These are phyloP conservation scores for Carallia brachiata DNA, from an alignment of 345 rosid species.

Conservation along the genomic window DNA sequence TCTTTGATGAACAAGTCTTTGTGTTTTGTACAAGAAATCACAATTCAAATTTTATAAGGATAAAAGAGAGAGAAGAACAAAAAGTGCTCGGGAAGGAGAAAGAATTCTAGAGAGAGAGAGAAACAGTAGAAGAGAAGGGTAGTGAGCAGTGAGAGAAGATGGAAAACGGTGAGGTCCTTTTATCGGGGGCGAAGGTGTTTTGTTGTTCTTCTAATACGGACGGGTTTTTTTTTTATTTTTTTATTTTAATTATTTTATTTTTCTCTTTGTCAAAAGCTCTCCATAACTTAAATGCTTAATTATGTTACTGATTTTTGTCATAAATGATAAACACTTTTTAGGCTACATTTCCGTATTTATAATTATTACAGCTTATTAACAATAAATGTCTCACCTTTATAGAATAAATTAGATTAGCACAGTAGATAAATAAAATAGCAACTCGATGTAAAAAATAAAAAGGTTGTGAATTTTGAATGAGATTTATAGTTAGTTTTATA, in stretches of 20 bases:
- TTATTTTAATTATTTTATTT: neutral
- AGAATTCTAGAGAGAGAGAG: constrained; percentile 7
- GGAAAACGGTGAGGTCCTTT: constrained; percentile 21
- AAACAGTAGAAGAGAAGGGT: constrained; percentile 29
- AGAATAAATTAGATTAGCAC: too few species aligned
- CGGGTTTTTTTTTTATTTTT: neutral
- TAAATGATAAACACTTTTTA: neutral
- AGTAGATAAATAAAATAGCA: too few species aligned
- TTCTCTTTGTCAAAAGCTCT: neutral
- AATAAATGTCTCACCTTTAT: too few species aligned
- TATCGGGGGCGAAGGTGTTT: constrained; percentile 26
- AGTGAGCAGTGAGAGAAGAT: constrained; percentile 2
- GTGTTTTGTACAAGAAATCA: neutral
- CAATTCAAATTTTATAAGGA: constrained; percentile 1
- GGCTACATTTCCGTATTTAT: neutral
- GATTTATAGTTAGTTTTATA: too few species aligned
- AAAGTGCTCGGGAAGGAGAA: constrained; percentile 20
- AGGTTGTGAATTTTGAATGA: too few species aligned
- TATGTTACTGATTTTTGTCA: neutral
- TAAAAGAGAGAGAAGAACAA: neutral
- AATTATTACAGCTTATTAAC: neutral
- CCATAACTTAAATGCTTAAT: neutral
- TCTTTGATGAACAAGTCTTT: too few species aligned
- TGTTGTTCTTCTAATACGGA: constrained; percentile 38
- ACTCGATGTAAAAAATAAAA: too few species aligned